Percentiles rank a stretch among this genome's conserved stretches.
phyloP scores from a whole-genome alignment of 2,329 filamentous ascomycete species.

The Ambrosiella cleistominuta region DNA sequence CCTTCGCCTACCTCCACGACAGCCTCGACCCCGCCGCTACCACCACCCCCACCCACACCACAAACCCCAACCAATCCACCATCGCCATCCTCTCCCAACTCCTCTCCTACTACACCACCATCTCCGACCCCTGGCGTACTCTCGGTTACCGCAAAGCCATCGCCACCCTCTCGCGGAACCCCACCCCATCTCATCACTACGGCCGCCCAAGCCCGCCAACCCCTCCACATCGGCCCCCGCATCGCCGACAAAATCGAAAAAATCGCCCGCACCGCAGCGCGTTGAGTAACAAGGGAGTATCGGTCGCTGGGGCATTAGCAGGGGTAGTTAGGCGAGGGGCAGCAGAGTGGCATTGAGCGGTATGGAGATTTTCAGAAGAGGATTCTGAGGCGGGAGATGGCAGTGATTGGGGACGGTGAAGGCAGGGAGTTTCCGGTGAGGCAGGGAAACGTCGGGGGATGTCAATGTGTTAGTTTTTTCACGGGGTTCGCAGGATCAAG shows the following conservation, averaged over 20 bases:
- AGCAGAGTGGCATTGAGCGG: constrained; percentile 59
- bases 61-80: constrained; percentile 56
- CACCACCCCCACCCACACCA: constrained; percentile 15
- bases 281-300: constrained; percentile 61
- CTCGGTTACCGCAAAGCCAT: constrained; percentile 64
- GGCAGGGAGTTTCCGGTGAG: constrained; percentile 71
- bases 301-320: constrained; percentile 33
- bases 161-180: constrained; percentile 50
- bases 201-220: constrained; percentile 45
- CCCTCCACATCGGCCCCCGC: constrained; percentile 53
- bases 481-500: constrained; percentile 35
- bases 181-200: constrained; percentile 40
- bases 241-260: constrained; percentile 80
- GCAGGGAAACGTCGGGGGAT: constrained; percentile 56
- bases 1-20: constrained; percentile 36
- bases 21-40: constrained; percentile 25
- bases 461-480: constrained; percentile 73
- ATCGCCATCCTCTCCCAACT: constrained; percentile 65
- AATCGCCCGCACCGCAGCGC: constrained; percentile 60
- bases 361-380: constrained; percentile 63
- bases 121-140: constrained; percentile 61
- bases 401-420: constrained; percentile 51
- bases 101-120: constrained; percentile 57
- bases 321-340: constrained; percentile 48
- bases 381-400: constrained; percentile 63